Conservation (phyloP, 2,329 filamentous ascomycete genomes). For the Aureobasidium pullulans region DNA sequence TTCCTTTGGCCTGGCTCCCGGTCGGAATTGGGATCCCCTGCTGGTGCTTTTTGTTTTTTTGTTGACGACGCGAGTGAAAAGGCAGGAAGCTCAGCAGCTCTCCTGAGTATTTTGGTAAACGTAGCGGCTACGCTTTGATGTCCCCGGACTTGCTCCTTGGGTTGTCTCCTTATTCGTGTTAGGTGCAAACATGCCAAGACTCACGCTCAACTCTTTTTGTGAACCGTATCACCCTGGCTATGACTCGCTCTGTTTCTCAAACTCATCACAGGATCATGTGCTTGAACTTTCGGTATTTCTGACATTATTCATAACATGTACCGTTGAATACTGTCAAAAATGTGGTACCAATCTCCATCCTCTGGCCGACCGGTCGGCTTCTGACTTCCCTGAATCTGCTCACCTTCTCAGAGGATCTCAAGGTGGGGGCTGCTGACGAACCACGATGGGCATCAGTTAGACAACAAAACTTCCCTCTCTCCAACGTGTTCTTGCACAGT, state of each 20-base stretch:
- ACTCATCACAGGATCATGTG: not conserved
- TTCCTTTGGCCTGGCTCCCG: not conserved
- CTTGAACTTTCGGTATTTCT: no score
- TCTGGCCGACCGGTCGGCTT: no score
- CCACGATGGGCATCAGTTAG: no score
- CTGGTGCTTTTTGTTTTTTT: not conserved
- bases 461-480: no score
- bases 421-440: no score
- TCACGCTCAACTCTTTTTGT: not conserved
- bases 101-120: constrained; percentile 9
- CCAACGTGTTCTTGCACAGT: no score
- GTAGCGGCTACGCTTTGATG: not conserved
- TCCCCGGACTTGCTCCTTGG: not conserved
- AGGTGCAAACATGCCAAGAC: not conserved
- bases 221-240: not conserved
- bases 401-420: no score
- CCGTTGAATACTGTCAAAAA: no score
- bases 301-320: no score
- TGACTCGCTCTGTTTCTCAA: not conserved
- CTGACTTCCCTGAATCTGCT: no score
- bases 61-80: not conserved
- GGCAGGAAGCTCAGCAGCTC: not conserved
- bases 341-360: no score
- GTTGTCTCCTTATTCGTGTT: not conserved
- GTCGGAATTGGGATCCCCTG: not conserved